These are phyloP conservation scores for Blastobotrys malaysiensis DNA, from an alignment of 1,139 yeast species.

Conservation along the genomic window DNA sequence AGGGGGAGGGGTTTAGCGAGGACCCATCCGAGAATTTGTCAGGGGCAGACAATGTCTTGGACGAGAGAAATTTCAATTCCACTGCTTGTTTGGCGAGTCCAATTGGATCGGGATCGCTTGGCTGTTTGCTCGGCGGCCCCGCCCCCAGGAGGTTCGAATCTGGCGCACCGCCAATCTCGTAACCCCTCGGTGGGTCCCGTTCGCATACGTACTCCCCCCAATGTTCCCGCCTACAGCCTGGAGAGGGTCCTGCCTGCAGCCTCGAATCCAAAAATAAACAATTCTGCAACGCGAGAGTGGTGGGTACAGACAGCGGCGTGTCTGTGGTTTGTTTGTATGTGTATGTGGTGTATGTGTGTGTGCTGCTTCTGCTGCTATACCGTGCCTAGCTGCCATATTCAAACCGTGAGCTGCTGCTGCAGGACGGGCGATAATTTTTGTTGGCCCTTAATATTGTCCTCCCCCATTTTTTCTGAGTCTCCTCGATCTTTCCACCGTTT, in stretches of 20 bases:
- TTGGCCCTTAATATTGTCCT: not conserved
- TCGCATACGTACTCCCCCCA: not conserved
- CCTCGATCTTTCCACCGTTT: not conserved
- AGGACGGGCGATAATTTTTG: not conserved
- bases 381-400: not conserved
- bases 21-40: not conserved
- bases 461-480: not conserved
- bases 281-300: not conserved
- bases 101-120: not conserved
- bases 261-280: not conserved
- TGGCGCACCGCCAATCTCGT: no score
- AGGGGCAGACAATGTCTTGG: not conserved
- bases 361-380: not conserved
- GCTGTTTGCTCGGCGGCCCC: no score
- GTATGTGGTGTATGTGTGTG: not conserved
- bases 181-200: no score
- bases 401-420: not conserved
- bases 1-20: not conserved
- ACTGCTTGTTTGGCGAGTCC: not conserved
- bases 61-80: not conserved
- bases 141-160: no score
- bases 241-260: not conserved
- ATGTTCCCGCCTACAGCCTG: not conserved
- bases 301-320: not conserved
- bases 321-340: no score